Evolutionary conservation across 306 rosid genomes (phyloP), one percentile per base, ranked within the genome.

Genomic region (Amphicarpaea edgeworthii): DNA sequence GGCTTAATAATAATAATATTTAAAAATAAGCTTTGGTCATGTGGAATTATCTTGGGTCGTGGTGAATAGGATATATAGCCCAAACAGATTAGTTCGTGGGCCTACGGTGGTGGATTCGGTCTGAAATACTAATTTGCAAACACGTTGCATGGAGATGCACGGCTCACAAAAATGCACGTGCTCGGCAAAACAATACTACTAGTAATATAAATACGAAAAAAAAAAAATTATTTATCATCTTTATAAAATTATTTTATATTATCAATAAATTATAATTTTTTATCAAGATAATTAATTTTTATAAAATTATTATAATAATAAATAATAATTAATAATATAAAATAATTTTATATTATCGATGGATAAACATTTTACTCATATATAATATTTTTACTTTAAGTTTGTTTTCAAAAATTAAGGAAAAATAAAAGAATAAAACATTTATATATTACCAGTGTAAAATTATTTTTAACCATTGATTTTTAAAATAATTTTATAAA

Each of bases 81-180:
- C 79, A 58, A 63, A 19, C 6, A 51, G 60, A 65, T 66, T 8
- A 49, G 7, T 16, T 49, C 0, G 55, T 79, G 86, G 78, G 82
- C 86, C 71, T 24, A n/a, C 0, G 26, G 6, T 24, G 63, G n/a
- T n/a, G n/a, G n/a, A 49, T 58, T 23, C 19, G 26, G 68, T 57
- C 37, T 34, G 12, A 17, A 58, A 66, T 15, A n/a, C n/a, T n/a
- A 66, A 49, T 40, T 21, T 65, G 15, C 23, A 34, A 15, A 20
- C 84, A 81, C 70, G 79, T 59, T 82, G 77, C 75, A 85, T 70
- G 72, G 32, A 69, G 37, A 69, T 0, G 21, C 58, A 51, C 84
- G 78, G 64, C 70, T 45, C 20, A 43, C 6, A 45, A 58, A 20
- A 62, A 28, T n/a, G 70, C 74, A 82, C 76, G 75, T 70, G 77